Base-by-base conservation (phyloP, 352 stramenopile genomes). In the Phytophthora chlamydospora region DNA sequence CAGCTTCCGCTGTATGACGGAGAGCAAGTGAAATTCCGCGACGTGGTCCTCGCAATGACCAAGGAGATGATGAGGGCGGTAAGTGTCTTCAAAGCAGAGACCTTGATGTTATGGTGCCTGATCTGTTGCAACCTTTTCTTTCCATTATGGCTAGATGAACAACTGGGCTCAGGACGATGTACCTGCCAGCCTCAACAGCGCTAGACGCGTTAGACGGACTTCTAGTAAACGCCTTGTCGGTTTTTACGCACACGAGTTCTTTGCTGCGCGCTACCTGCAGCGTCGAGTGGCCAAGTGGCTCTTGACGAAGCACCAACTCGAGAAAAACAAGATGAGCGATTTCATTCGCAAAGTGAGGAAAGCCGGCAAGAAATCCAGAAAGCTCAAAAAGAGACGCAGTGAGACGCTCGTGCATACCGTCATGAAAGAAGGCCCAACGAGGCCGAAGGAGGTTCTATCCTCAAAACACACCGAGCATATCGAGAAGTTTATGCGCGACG, bases 271-370 rank as follows among this genome's bases (percentile, higher is more conserved):
- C 42, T 40, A 52, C 19, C 74, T 90, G 16, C 76, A 90, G 46
- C 70, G 78, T 36, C 55, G 54, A 32, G 73, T 90, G 4, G 51
- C 52, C 1, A 41, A 68, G 19, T 90, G 78, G 80, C 57, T 90
- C 16, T 50, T 66, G 12, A 72, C 57, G 9, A 90, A 90, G 48
- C 74, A 75, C n/a, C 55, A 82, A 49, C 66, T 83, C 46, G 78
- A 90, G 64, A 72, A 80, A 35, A 62, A 76, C 49, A 80, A 73
- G 45, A 85, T 88, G 66, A 72, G 85, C 17, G 76, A 90, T 52
- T 90, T 88, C 75, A 87, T 84, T 41, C 80, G 80, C 59, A 88
- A 87, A 58, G 88, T 88, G 63, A 90, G 88, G 57, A 90, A 88
- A 45, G 69, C 76, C 12, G 83, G 71, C 17, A 75, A 72, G 2